A percentile compares a stretch with the other conserved stretches of the same genome.
These are phyloP conservation scores for Serpula lacrymans DNA, from an alignment of 768 basidiomycete genomes.

Conservation along the genomic window DNA sequence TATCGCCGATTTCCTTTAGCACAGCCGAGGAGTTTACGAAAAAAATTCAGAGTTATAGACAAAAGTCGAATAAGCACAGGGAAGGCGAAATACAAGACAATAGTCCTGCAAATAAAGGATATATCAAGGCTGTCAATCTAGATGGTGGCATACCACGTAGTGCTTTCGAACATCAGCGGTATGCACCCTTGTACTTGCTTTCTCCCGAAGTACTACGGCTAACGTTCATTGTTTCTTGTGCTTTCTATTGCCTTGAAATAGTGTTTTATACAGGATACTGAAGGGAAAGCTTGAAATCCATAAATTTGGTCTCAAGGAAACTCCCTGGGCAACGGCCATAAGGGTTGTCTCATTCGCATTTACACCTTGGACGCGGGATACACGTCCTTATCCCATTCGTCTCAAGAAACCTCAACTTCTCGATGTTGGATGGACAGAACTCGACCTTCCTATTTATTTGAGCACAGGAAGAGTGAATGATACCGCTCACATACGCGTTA, in stretches of 20 bases:
- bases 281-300: slow-evolving; percentile 14
- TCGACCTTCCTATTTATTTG: slow-evolving; percentile 16
- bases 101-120: slow-evolving; percentile 42
- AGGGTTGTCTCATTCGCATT: slow-evolving; percentile 36
- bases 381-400: slow-evolving; percentile 25
- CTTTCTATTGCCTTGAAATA: too few species aligned
- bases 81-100: slow-evolving; percentile 28
- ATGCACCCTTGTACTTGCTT: not conserved
- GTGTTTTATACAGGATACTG: slow-evolving; percentile 31
- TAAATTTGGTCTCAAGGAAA: slow-evolving; percentile 28
- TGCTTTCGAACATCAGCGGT: slow-evolving; percentile 50
- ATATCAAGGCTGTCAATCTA: slow-evolving; percentile 16
- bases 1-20: slow-evolving; percentile 47
- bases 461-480: slow-evolving; percentile 13
- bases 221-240: too few species aligned
- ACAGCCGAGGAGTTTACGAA: slow-evolving; percentile 27
- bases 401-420: slow-evolving; percentile 30
- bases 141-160: slow-evolving; percentile 29
- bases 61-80: slow-evolving; percentile 33
- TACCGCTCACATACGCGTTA: slow-evolving; percentile 7
- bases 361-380: slow-evolving; percentile 32
- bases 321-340: slow-evolving; percentile 29
- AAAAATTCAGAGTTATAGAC: slow-evolving; percentile 38
- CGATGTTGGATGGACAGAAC: slow-evolving; percentile 43
- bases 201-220: too few species aligned